phyloP scores from a whole-genome alignment of 2,329 filamentous ascomycete genomes.

The Dendrostoma leiphaemia region DNA sequence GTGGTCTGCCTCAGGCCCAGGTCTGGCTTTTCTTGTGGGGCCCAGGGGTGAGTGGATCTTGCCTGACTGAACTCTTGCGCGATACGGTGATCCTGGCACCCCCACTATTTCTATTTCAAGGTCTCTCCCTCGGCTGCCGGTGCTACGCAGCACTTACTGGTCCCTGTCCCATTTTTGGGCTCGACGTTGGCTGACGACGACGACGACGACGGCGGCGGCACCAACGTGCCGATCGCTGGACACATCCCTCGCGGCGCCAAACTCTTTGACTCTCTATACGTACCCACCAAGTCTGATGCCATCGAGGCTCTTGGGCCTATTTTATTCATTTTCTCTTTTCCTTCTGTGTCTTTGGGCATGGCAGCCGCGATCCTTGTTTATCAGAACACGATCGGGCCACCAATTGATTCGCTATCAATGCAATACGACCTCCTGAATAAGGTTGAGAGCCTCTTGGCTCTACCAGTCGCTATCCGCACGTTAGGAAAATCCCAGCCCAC shows the following conservation, averaged over 20 bases:
- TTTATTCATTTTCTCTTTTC: too few species aligned
- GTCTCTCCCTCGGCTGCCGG: too few species aligned
- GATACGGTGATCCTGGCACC: too few species aligned
- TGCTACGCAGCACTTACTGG: background rate
- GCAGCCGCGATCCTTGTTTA: background rate
- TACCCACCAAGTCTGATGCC: too few species aligned
- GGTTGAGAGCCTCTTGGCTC: conserved; percentile 16
- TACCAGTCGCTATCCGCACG: background rate
- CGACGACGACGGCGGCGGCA: background rate
- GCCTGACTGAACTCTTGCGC: too few species aligned
- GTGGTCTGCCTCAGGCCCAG: too few species aligned
- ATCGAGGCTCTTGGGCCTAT: too few species aligned
- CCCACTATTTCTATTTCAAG: too few species aligned
- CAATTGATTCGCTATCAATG: background rate
- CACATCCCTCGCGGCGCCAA: background rate
- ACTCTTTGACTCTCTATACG: background rate
- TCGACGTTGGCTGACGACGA: background rate
- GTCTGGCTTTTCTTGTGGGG: too few species aligned
- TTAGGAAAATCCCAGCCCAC: background rate
- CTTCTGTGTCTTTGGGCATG: too few species aligned
- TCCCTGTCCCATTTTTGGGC: background rate
- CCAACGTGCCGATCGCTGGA: too few species aligned
- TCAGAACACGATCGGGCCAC: background rate
- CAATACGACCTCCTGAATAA: conserved; percentile 16
- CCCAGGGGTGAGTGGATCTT: too few species aligned